phyloP scores from a whole-genome alignment of 2,329 filamentous ascomycete genomes.

The Diaporthe helianthi region DNA sequence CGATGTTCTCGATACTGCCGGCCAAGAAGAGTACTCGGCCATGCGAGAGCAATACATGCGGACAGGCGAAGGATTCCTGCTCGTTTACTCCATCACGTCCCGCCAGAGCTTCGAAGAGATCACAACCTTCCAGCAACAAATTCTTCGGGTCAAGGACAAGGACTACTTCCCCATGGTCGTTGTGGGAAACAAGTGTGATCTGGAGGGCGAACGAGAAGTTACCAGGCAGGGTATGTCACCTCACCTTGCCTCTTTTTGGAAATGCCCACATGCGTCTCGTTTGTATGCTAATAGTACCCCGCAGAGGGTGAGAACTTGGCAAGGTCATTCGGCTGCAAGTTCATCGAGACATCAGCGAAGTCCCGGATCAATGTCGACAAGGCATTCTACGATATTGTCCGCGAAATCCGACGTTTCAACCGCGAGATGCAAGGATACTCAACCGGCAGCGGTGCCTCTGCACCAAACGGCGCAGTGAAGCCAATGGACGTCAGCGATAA shows the following conservation, averaged over 20 bases:
- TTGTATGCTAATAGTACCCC: conserved; percentile 27
- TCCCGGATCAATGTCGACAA: conserved; percentile 98
- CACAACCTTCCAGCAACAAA: conserved; percentile 98
- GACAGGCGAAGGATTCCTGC: conserved; percentile 95
- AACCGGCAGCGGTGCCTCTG: conserved; percentile 70
- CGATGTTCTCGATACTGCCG: conserved; percentile 97
- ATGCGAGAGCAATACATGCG: conserved; percentile 99
- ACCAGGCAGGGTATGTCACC: conserved; percentile 80
- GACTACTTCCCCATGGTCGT: conserved; percentile 99
- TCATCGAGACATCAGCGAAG: conserved; percentile 99
- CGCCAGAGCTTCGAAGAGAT: conserved; percentile 98
- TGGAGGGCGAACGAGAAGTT: conserved; percentile 90
- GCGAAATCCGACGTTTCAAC: conserved; percentile 98
- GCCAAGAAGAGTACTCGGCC: conserved; percentile 98
- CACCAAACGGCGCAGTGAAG: conserved; percentile 66
- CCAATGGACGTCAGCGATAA: conserved; percentile 83
- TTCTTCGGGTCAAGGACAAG: conserved; percentile 98
- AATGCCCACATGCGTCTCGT: conserved; percentile 11
- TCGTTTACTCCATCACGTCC: conserved; percentile 98
- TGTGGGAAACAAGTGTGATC: conserved; percentile 99
- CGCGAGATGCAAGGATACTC: conserved; percentile 94
- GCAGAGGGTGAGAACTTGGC: conserved; percentile 90
- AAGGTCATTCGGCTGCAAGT: conserved; percentile 90
- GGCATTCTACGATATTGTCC: conserved; percentile 97
- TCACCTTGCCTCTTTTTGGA: neutral